Percentiles rank a stretch among this genome's conserved stretches.
Evolutionary conservation across 225 moss, liverwort and hornwort genomes (phyloP).

Genomic region (Bryoerythrophyllum caledonicum): DNA sequence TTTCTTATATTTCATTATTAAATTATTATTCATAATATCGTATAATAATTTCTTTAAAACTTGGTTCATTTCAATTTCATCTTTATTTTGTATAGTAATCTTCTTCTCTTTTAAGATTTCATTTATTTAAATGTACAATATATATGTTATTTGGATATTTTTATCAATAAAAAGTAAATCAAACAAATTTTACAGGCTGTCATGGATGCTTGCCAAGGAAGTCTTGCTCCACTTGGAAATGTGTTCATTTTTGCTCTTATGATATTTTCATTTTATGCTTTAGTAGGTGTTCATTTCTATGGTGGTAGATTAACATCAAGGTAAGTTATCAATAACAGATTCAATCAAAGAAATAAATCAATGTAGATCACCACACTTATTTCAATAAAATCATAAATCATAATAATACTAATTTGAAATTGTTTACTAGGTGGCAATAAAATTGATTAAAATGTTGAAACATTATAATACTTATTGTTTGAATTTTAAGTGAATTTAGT

Average conservation of each 20-base stretch:
- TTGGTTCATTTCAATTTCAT: not conserved
- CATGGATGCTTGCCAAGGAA: slow-evolving; percentile 58
- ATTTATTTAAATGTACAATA: not conserved
- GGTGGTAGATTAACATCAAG: slow-evolving; percentile 45
- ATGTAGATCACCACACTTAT: not conserved
- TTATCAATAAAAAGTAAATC: not conserved
- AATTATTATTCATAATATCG: not conserved
- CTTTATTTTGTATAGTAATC: not conserved
- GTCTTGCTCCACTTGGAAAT: slow-evolving; percentile 57
- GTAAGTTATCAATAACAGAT: not conserved
- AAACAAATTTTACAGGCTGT: slow-evolving; percentile 41
- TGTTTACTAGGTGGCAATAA: too few relatives aligned
- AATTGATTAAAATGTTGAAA: too few relatives aligned
- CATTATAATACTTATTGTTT: too few relatives aligned
- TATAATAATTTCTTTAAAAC: not conserved
- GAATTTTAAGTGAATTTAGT: not conserved
- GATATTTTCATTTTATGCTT: slow-evolving; percentile 56
- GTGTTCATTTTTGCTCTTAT: slow-evolving; percentile 52
- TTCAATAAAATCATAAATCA: too few relatives aligned
- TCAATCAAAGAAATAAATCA: not conserved
- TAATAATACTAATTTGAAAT: not conserved
- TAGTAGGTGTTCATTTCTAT: slow-evolving; percentile 57
- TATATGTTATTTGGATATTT: too few relatives aligned
- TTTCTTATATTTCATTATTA: not conserved
- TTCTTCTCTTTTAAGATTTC: too few relatives aligned